Evolutionary conservation across 345 rosid species (phyloP).

Genomic region (Eucalyptus microcorys): DNA sequence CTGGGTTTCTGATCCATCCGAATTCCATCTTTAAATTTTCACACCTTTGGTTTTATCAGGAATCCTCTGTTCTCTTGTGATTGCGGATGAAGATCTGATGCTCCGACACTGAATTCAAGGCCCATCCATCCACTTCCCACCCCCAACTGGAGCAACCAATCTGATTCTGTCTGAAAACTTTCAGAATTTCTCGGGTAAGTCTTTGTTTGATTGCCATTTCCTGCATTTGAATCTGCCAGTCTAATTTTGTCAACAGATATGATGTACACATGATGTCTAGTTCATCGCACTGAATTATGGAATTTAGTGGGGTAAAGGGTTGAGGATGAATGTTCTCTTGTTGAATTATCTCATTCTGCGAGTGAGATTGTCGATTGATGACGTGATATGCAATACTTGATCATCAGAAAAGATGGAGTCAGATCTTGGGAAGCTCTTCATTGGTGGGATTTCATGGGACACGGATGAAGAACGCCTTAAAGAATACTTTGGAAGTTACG

Average conservation of each 20-base stretch:
- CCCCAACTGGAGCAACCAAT: slow-evolving; percentile 28
- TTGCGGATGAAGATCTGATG: slow-evolving; percentile 27
- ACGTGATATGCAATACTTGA: slow-evolving; percentile 7
- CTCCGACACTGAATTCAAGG: slow-evolving; percentile 41
- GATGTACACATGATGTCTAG: not conserved
- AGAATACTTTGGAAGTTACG: slow-evolving; percentile 76
- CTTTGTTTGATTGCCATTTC: slow-evolving; percentile 9
- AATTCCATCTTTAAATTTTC: slow-evolving; percentile 7
- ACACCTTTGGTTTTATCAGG: slow-evolving; percentile 19
- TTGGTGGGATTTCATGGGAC: slow-evolving; percentile 99
- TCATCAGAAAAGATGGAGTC: slow-evolving; percentile 79
- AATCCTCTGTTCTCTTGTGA: not conserved
- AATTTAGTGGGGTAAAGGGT: not conserved
- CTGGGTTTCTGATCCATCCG: not conserved
- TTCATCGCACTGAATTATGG: not conserved
- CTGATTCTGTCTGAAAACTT: slow-evolving; percentile 37
- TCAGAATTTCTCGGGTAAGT: slow-evolving; percentile 3
- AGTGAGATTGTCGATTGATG: slow-evolving; percentile 2
- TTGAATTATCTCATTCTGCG: not conserved
- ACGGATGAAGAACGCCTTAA: slow-evolving; percentile 84
- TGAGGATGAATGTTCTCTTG: not conserved
- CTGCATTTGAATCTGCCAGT: slow-evolving; percentile 1
- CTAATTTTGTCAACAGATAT: not conserved
- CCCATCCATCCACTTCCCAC: slow-evolving; percentile 24
- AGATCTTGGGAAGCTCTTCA: slow-evolving; percentile 97